Evolutionary conservation across 371 early-diverging fungal genomes (phyloP).

Genomic region (Lichtheimia ornata): DNA sequence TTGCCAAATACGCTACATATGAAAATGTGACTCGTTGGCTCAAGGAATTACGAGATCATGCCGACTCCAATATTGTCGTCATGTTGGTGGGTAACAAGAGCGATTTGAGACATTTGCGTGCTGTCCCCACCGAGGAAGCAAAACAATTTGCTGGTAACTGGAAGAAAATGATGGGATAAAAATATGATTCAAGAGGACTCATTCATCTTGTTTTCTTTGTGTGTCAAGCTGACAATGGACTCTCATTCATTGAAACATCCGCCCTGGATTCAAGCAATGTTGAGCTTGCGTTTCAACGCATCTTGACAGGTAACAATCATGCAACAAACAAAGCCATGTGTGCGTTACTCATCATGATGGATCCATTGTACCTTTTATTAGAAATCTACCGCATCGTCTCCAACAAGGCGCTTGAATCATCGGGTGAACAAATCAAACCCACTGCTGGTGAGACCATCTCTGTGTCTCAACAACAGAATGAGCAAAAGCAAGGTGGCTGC

Average conservation of each 20-base stretch:
- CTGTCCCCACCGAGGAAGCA: slow-evolving; percentile 96
- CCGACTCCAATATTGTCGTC: slow-evolving; percentile 96
- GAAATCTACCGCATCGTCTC: slow-evolving; percentile 93
- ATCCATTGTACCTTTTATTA: slow-evolving; percentile 10
- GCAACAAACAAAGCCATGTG: no score
- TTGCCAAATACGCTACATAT: slow-evolving; percentile 94
- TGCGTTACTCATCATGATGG: no score
- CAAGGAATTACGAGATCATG: slow-evolving; percentile 97
- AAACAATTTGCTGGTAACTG: slow-evolving; percentile 88
- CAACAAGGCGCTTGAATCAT: slow-evolving; percentile 85
- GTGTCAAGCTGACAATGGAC: slow-evolving; percentile 76
- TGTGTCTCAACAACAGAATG: slow-evolving; percentile 65
- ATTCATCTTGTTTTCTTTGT: not conserved
- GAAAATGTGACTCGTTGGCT: slow-evolving; percentile 98
- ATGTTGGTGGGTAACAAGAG: slow-evolving; percentile 99
- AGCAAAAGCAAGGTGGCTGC: slow-evolving; percentile 71
- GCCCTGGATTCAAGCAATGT: slow-evolving; percentile 94
- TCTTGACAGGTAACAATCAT: slow-evolving; percentile 73
- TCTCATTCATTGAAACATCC: slow-evolving; percentile 95
- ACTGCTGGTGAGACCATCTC: slow-evolving; percentile 79
- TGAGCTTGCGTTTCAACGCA: slow-evolving; percentile 91
- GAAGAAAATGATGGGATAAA: not conserved
- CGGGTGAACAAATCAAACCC: slow-evolving; percentile 68
- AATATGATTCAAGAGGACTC: not conserved
- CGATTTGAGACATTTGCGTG: slow-evolving; percentile 95